Percentiles rank a stretch among this genome's conserved stretches.
Conservation (phyloP, 2,329 filamentous ascomycete genomes). For the Huntiella abstrusa region DNA sequence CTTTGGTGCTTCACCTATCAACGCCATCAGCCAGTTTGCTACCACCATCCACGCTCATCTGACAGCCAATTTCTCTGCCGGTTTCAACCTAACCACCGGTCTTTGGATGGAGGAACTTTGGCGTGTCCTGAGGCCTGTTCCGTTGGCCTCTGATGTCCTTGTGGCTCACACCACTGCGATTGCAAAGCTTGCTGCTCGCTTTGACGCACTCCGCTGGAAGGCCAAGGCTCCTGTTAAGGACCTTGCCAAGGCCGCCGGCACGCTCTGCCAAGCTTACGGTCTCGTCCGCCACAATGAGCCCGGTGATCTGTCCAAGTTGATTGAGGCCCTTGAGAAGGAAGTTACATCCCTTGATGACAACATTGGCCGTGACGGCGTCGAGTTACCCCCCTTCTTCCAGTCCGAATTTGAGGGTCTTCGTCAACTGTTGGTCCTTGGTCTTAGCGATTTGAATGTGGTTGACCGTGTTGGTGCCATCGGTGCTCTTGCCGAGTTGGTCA, state of each 20-base stretch:
- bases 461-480: conserved; percentile 2
- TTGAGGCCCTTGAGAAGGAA: conserved; percentile 30
- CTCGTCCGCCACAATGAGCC: conserved; percentile 27
- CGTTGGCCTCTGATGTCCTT: conserved; percentile 27
- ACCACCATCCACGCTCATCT: conserved; percentile 24
- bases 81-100: conserved; percentile 56
- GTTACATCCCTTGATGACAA: conserved; percentile 31
- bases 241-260: conserved; percentile 32
- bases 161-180: conserved; percentile 31
- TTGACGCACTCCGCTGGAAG: conserved; percentile 43
- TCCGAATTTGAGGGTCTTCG: conserved; percentile 37
- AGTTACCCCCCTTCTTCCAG: conserved; percentile 30
- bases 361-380: conserved; percentile 23
- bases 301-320: conserved; percentile 25
- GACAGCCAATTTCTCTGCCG: conserved; percentile 41
- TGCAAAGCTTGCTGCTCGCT: conserved; percentile 36
- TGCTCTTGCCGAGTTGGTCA: conserved; percentile 21
- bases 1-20: conserved; percentile 1
- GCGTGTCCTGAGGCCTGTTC: conserved; percentile 48
- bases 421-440: conserved; percentile 29
- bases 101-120: conserved; percentile 66
- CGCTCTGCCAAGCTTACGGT: conserved; percentile 36
- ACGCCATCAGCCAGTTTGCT: conserved; percentile 18
- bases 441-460: background rate
- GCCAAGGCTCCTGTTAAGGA: conserved; percentile 31